Base-by-base conservation (phyloP, 192 early-diverging fungal species). In the Kappamyces sp. region DNA sequence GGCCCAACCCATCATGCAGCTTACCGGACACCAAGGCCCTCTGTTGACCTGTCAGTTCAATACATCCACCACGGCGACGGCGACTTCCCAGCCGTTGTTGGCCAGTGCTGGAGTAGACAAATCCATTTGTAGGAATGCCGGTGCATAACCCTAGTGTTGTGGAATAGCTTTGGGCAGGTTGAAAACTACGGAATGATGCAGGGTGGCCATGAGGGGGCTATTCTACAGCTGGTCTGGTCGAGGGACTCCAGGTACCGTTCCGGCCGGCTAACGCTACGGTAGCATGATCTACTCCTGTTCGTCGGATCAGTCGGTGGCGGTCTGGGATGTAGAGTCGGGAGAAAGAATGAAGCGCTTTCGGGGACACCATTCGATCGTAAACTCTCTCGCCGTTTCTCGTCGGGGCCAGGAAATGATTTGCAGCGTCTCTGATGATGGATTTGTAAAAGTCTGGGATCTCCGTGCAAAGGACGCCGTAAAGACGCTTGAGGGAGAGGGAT, bases 131-230 rank as follows among this genome's bases (percentile, higher is more conserved):
- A 77, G 46, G 85, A 73, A 1, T 50, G 11, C 35, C 6, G 12
- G 38, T 32, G 30, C 11, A 7, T 15, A 48, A 14, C 6, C n/a
- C 12, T 67, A 87, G 83, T 91, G 58, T 66, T 99, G 40, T 99
- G 96, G 96, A 88, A 91, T 55, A 89, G 89, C 9, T 88, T 89
- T 63, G 89, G 93, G 3, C 93, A 94, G 49, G 90, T 90, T 64
- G 54, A 70, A 47, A 99, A 99, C 70, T 94, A 90, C 63, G 86
- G 84, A 3, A 68, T 88, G 12, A 72, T 99, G 53, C 22, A 22
- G 22, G 85, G 88, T 53, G 93, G 92, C 12, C 94, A 99, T 64
- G 78, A 75, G 49, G 86, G 89, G 38, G 72, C 89, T 2, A 73
- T 99, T 14, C 58, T 94, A 60, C 90, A 99, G 67, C 62, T 95